Base-by-base conservation (phyloP, 2,329 filamentous ascomycete genomes). In the Cephalotrichum gorgonifer region DNA sequence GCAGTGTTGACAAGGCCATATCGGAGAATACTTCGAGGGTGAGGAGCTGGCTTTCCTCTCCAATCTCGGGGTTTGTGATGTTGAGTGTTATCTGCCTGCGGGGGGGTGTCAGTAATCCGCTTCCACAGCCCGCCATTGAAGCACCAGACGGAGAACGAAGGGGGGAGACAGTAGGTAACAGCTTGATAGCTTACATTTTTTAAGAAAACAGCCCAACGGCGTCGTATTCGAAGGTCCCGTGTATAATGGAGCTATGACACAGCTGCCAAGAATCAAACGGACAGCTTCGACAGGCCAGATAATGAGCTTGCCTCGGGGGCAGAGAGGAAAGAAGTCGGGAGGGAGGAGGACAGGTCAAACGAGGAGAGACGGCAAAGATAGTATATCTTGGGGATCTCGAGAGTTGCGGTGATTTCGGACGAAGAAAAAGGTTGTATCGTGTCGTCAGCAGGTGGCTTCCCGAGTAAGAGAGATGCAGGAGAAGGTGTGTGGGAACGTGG, bases 61-160 rank as follows among this genome's bases (percentile, higher is more conserved):
- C 70, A 55, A 81, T 74, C 62, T 86, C 81, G 55, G 84, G 80
- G 55, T 85, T 85, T 62, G 85, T 85, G 63, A 95, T 86, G 65
- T 80, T 88, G 66, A 95, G 81, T 47, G 88, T 93, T 69, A 95
- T 85, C 67, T 83, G 86, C 89, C 88, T 95, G 53, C 5, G 30
- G 15, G 33, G 38, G 38, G 47, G 38, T n/a, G 47, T 33, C 25
- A 31, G 47, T 41, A 11, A 20, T 20, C n/a, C 17, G 35, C 35
- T 39, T 39, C 35, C 6, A 6, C 9, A 20, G 35, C 17, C 17
- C 15, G 17, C 22, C n/a, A 22, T 20, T 22, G 6, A 20, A 20
- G 17, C n/a, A n/a, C n/a, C n/a, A n/a, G n/a, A n/a, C n/a, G n/a
- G n/a, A n/a, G n/a, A n/a, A n/a, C n/a, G n/a, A n/a, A n/a, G n/a